Evolutionary conservation across 257 asterid species (phyloP).

Genomic region (Echites panduratus): DNA sequence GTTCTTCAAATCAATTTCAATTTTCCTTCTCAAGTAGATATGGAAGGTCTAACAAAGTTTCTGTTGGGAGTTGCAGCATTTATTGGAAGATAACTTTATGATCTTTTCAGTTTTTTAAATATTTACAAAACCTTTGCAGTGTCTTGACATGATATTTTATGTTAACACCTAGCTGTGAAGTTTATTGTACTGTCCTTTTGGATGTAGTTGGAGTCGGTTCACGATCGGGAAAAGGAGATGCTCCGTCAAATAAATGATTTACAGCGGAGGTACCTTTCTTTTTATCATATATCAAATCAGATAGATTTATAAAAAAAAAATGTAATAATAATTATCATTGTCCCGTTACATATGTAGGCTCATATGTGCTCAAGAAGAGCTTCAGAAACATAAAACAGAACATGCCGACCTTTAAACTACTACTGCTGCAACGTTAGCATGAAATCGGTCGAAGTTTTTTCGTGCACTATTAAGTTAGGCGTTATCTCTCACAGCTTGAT

Average conservation of each 20-base stretch:
- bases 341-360: slow-evolving; percentile 23
- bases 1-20: background rate
- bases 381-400: slow-evolving; percentile 56
- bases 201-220: slow-evolving; percentile 72
- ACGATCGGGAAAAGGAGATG: slow-evolving; percentile 70
- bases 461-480: background rate
- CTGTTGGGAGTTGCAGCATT: background rate
- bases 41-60: background rate
- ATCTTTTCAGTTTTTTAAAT: too few species aligned
- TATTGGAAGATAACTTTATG: background rate
- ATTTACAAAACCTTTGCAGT: background rate
- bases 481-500: background rate
- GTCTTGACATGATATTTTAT: background rate
- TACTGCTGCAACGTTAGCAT: background rate
- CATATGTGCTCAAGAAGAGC: slow-evolving; percentile 59
- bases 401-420: slow-evolving; percentile 25
- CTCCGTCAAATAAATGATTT: slow-evolving; percentile 66
- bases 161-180: background rate
- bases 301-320: background rate
- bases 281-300: background rate
- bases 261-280: slow-evolving; percentile 54
- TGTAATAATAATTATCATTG: background rate
- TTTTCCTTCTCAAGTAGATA: background rate
- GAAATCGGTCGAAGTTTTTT: background rate
- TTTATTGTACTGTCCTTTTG: slow-evolving; percentile 6